These are phyloP conservation scores for Apiospora arundinis DNA, from an alignment of 2,329 filamentous ascomycete genomes.

Conservation along the genomic window DNA sequence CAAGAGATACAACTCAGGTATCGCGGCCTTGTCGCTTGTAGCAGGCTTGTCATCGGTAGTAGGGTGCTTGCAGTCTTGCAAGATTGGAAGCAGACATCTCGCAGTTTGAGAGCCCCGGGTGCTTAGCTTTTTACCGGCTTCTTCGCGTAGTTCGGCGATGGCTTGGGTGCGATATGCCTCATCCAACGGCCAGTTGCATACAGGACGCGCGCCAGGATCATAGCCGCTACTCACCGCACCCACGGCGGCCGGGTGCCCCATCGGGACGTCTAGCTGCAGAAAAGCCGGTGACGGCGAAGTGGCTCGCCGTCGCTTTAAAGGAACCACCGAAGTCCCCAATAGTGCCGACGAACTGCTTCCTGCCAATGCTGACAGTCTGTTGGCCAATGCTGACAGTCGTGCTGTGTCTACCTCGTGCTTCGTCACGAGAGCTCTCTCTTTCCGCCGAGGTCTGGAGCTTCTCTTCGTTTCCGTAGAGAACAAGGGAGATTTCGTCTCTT, in stretches of 20 bases:
- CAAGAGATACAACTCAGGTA: constrained; percentile 18
- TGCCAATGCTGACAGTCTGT: constrained; percentile 6
- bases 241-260: neutral
- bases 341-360: neutral
- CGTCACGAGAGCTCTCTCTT: neutral
- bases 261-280: neutral
- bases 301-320: constrained; percentile 17
- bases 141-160: constrained; percentile 10
- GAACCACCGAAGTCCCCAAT: constrained; percentile 3
- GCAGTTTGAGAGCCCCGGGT: constrained; percentile 22
- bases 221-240: neutral
- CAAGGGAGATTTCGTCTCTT: neutral
- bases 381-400: constrained; percentile 20
- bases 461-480: neutral
- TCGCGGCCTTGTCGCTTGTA: constrained; percentile 2
- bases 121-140: constrained; percentile 9
- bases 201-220: constrained; percentile 15
- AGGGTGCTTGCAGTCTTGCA: constrained; percentile 17
- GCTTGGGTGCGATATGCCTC: constrained; percentile 20
- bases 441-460: neutral
- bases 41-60: constrained; percentile 3
- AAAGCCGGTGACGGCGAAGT: constrained; percentile 14
- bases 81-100: constrained; percentile 19
- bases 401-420: constrained; percentile 4
- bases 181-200: constrained; percentile 11